Conservation (phyloP, 805 yeast genomes). For the Wickerhamomyces canadensis region DNA sequence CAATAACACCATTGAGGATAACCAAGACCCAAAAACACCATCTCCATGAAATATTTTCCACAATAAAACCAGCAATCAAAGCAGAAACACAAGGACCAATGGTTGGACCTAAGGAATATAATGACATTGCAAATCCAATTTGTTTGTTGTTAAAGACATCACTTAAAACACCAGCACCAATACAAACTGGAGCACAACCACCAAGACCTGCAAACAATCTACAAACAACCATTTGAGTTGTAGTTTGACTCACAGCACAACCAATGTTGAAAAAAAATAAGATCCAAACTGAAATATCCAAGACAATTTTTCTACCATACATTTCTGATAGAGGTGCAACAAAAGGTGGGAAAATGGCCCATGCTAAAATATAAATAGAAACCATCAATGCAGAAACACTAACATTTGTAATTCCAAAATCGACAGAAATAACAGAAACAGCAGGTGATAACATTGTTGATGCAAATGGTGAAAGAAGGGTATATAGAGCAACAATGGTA, state of each 20-base stretch:
- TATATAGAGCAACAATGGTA: constrained; percentile 44
- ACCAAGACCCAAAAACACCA: constrained; percentile 58
- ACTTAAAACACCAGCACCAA: constrained; percentile 65
- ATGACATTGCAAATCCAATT: constrained; percentile 51
- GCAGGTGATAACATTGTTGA: constrained; percentile 64
- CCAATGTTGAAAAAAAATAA: constrained; percentile 47
- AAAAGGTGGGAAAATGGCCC: constrained; percentile 58
- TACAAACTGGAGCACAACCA: constrained; percentile 62
- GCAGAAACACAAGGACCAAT: constrained; percentile 62
- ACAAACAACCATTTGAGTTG: constrained; percentile 51
- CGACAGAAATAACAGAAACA: constrained; percentile 38
- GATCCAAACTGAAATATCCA: constrained; percentile 45
- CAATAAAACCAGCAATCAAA: constrained; percentile 50
- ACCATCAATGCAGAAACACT: constrained; percentile 43
- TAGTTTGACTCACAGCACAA: constrained; percentile 50
- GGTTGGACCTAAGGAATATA: constrained; percentile 43
- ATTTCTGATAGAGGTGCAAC: constrained; percentile 60
- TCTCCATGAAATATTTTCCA: constrained; percentile 47
- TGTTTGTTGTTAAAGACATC: constrained; percentile 49
- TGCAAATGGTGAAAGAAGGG: constrained; percentile 56
- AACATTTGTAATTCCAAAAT: constrained; percentile 36
- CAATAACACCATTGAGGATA: constrained; percentile 48
- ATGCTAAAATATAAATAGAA: constrained; percentile 55
- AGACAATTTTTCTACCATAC: constrained; percentile 48
- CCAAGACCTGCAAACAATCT: constrained; percentile 63